Evolutionary conservation across 2,329 filamentous ascomycete species (phyloP).

Genomic region (Teratosphaeria destructans): DNA sequence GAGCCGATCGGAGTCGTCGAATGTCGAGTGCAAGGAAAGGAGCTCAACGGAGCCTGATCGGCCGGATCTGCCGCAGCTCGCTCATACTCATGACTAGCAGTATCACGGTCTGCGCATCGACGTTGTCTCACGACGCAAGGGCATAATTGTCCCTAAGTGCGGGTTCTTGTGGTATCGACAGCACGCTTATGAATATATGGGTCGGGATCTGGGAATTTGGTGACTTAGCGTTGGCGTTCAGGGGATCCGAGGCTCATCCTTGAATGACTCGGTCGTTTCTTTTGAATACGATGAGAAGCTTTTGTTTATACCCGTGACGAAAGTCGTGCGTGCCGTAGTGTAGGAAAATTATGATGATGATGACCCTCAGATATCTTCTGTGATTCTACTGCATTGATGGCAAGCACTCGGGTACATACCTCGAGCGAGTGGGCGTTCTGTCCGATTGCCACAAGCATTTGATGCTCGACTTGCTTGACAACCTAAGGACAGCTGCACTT

Average conservation of each 20-base stretch:
- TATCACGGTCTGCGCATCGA: not conserved
- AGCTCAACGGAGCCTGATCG: slow-evolving; percentile 1
- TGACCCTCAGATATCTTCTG: too few relatives aligned
- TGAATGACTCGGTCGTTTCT: not conserved
- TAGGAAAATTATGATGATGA: too few relatives aligned
- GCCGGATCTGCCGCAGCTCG: not conserved
- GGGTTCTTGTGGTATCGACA: not conserved
- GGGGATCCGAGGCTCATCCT: too few relatives aligned
- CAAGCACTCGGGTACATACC: too few relatives aligned
- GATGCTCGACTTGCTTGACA: too few relatives aligned
- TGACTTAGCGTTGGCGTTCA: not conserved
- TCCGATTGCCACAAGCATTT: too few relatives aligned
- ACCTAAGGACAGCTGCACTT: too few relatives aligned
- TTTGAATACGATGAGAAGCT: not conserved
- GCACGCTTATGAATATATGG: not conserved
- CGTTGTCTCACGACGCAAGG: not conserved
- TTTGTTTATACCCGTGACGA: not conserved
- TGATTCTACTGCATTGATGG: too few relatives aligned
- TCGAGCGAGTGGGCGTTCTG: too few relatives aligned
- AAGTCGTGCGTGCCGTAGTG: not conserved
- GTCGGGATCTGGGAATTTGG: too few relatives aligned
- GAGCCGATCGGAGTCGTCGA: slow-evolving; percentile 9
- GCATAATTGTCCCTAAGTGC: not conserved
- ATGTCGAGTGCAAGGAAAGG: slow-evolving; percentile 17
- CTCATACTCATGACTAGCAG: not conserved